Evolutionary conservation across 1,139 yeast genomes (phyloP).

Genomic region (Sugiyamaella paludigena): DNA sequence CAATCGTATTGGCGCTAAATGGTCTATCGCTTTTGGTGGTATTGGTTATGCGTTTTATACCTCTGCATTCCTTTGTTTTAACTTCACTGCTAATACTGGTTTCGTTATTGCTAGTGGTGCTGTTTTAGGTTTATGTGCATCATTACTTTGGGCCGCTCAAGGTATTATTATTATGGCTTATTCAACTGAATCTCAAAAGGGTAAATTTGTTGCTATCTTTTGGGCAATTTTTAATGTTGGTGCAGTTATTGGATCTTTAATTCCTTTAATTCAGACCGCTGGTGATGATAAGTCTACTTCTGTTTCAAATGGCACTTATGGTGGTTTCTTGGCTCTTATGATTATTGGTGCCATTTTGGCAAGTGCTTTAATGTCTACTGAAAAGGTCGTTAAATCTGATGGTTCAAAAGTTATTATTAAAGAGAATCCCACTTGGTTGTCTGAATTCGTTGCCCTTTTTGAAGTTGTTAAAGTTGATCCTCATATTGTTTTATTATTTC

Average conservation of each 20-base stretch:
- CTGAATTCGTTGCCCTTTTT: conserved; percentile 47
- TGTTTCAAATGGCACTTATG: conserved; percentile 55
- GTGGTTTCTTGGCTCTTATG: conserved; percentile 58
- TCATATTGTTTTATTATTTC: conserved; percentile 48
- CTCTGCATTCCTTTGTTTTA: conserved; percentile 50
- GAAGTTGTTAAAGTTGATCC: conserved; percentile 48
- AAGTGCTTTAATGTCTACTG: conserved; percentile 48
- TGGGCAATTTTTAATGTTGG: conserved; percentile 65
- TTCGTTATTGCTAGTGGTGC: conserved; percentile 61
- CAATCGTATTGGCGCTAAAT: conserved; percentile 51
- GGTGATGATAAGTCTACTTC: conserved; percentile 31
- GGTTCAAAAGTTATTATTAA: conserved; percentile 50
- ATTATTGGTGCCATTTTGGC: conserved; percentile 49
- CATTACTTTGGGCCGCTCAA: conserved; percentile 60
- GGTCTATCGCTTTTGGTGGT: conserved; percentile 53
- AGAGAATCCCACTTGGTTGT: conserved; percentile 49
- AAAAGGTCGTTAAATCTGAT: conserved; percentile 51
- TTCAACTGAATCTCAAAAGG: conserved; percentile 54
- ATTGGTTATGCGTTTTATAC: conserved; percentile 56
- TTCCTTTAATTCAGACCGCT: conserved; percentile 27
- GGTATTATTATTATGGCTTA: conserved; percentile 57
- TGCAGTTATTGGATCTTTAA: conserved; percentile 45
- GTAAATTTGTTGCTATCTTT: conserved; percentile 50
- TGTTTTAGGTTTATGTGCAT: conserved; percentile 57
- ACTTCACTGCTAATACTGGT: conserved; percentile 49